phyloP scores from a whole-genome alignment of 805 yeast genomes.

The Pichia cabralensis region DNA sequence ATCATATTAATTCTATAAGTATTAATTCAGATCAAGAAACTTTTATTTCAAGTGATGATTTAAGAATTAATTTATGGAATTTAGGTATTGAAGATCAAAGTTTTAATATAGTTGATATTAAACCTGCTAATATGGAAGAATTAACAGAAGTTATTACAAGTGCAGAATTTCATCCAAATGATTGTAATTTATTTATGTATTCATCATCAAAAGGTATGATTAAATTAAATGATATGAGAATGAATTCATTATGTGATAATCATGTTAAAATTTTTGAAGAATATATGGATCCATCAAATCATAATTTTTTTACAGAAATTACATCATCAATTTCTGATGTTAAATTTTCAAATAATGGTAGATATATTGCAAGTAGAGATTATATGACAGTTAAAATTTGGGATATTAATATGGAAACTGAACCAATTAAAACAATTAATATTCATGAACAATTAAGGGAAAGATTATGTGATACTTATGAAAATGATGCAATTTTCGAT shows the following conservation, averaged over 20 bases:
- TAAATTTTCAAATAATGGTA: slow-evolving; percentile 83
- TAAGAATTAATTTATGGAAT: slow-evolving; percentile 94
- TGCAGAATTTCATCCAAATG: slow-evolving; percentile 90
- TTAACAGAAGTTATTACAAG: slow-evolving; percentile 94
- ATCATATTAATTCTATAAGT: slow-evolving; percentile 92
- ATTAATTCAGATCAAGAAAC: slow-evolving; percentile 96
- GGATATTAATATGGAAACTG: slow-evolving; percentile 96
- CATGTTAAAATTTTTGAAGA: slow-evolving; percentile 88
- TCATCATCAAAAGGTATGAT: slow-evolving; percentile 93
- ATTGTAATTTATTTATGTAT: slow-evolving; percentile 91
- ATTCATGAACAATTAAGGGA: slow-evolving; percentile 94
- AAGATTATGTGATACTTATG: slow-evolving; percentile 92
- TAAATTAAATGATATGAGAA: slow-evolving; percentile 93
- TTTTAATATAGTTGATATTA: slow-evolving; percentile 94
- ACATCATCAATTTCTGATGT: slow-evolving; percentile 92
- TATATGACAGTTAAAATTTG: slow-evolving; percentile 95
- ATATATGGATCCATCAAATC: slow-evolving; percentile 82
- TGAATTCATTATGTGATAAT: slow-evolving; percentile 84
- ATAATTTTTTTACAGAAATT: slow-evolving; percentile 94
- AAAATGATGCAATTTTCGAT: slow-evolving; percentile 96
- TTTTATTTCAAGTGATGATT: slow-evolving; percentile 83
- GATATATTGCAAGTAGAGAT: slow-evolving; percentile 93
- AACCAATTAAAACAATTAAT: slow-evolving; percentile 88
- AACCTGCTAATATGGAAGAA: slow-evolving; percentile 98
- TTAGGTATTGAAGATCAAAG: slow-evolving; percentile 88